Conservation (phyloP, 768 basidiomycete species). For the Suillus luteus region DNA sequence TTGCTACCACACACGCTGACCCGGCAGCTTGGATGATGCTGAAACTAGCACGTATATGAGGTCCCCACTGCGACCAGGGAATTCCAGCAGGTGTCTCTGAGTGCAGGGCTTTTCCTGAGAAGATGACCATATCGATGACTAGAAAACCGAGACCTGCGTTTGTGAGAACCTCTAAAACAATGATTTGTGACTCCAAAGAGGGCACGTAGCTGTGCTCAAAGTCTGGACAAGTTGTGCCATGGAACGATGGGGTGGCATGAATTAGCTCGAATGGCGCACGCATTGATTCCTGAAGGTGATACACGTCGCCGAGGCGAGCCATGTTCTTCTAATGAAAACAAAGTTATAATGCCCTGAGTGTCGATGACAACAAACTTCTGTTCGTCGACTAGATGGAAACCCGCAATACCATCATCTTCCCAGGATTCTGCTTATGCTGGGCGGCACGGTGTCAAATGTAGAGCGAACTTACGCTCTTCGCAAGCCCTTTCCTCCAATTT, state of each 20-base stretch:
- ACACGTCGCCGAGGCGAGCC: neutral
- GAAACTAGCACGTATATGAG: neutral
- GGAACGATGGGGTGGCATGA: constrained; percentile 5
- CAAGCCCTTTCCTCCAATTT: neutral
- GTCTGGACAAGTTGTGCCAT: neutral
- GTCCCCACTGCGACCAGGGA: constrained; percentile 1
- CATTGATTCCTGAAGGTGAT: neutral
- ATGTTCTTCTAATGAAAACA: neutral
- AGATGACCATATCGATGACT: constrained; percentile 3
- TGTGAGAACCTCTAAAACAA: neutral
- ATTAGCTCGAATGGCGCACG: neutral
- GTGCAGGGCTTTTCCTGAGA: neutral
- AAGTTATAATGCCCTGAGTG: neutral
- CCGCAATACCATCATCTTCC: neutral
- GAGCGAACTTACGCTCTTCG: neutral
- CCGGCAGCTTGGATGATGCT: neutral
- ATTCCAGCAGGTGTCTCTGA: neutral
- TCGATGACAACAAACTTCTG: neutral
- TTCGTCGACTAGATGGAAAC: neutral
- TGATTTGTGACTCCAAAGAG: neutral
- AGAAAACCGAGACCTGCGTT: neutral
- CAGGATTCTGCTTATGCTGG: neutral
- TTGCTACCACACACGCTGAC: neutral
- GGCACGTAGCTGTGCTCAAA: neutral
- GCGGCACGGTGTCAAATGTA: neutral